Conservation (phyloP, 371 early-diverging fungal genomes). For the Mucor indicus region DNA sequence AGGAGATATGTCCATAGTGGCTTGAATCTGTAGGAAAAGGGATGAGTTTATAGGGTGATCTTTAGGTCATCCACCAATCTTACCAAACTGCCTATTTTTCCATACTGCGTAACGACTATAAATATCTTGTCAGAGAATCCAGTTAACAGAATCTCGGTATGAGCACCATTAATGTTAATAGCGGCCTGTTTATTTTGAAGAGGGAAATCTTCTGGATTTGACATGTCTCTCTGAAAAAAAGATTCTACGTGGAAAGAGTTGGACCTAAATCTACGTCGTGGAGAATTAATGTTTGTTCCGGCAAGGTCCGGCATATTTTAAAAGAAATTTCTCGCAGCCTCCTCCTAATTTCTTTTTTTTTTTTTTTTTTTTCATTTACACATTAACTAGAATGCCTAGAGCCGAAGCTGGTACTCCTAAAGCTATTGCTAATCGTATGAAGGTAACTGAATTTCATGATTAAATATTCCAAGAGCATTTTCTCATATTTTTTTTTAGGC, state of each 20-base stretch:
- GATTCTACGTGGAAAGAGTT: too few species aligned
- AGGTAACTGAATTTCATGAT: slow-evolving; percentile 18
- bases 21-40: slow-evolving; percentile 35
- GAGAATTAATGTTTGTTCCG: too few species aligned
- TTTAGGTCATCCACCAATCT: too few species aligned
- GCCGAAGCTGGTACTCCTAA: slow-evolving; percentile 79
- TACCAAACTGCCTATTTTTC: slow-evolving; percentile 64
- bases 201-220: slow-evolving; percentile 45
- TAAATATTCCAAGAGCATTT: background rate
- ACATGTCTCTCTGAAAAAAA: too few species aligned
- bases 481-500: slow-evolving; percentile 26
- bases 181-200: slow-evolving; percentile 57
- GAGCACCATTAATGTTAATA: slow-evolving; percentile 46
- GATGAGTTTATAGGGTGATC: background rate
- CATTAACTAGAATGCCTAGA: slow-evolving; percentile 60
- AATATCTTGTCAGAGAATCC: slow-evolving; percentile 67
- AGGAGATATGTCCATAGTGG: slow-evolving; percentile 42
- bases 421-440: slow-evolving; percentile 82
- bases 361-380: too few species aligned
- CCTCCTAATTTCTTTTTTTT: too few species aligned
- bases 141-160: slow-evolving; percentile 64
- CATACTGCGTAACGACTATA: slow-evolving; percentile 62
- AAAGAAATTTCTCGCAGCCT: too few species aligned
- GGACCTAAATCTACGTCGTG: too few species aligned
- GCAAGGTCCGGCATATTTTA: too few species aligned